Conservation (phyloP, 352 stramenopile species). For the Pythium utonaiense region DNA sequence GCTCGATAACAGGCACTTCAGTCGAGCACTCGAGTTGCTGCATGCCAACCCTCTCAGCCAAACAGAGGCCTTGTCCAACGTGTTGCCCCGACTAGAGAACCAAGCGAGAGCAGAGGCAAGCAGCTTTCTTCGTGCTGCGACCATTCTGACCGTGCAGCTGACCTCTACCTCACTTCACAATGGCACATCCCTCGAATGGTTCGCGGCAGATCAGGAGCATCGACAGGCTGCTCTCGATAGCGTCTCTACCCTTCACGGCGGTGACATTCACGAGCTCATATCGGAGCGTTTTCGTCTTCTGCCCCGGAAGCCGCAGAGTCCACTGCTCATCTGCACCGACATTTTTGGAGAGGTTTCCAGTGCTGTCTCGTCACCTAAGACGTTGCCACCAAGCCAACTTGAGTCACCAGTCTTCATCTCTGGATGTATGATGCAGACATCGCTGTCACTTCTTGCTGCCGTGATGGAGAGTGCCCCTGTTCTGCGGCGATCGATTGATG, state of each 20-base stretch:
- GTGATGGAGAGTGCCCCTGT: not conserved
- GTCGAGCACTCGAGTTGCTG: conserved; percentile 18
- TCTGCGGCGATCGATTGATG: conserved; percentile 5
- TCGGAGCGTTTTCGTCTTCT: conserved; percentile 10
- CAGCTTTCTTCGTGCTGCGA: conserved; percentile 10
- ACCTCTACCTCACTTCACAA: not conserved
- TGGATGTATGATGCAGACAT: conserved; percentile 33
- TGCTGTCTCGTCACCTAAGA: too few species aligned
- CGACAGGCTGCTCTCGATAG: conserved; percentile 22
- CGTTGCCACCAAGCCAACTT: not conserved
- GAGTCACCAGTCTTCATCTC: conserved; percentile 6
- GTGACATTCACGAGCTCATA: conserved; percentile 16
- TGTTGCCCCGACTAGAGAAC: conserved; percentile 21
- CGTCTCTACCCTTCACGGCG: not conserved
- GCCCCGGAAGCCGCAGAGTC: conserved; percentile 13
- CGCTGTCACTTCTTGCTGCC: conserved; percentile 5
- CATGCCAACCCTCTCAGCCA: conserved; percentile 13
- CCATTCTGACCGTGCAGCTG: conserved; percentile 16
- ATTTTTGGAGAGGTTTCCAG: conserved; percentile 10
- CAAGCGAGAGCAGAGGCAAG: conserved; percentile 10
- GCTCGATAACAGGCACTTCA: conserved; percentile 30
- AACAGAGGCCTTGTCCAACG: conserved; percentile 1
- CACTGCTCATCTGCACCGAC: conserved; percentile 36
- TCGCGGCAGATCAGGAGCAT: conserved; percentile 31
- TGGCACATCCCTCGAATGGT: conserved; percentile 20